Evolutionary conservation across 2,329 filamentous ascomycete genomes (phyloP), one percentile per base, ranked within the genome.

Genomic region (Hysterium pulicare): DNA sequence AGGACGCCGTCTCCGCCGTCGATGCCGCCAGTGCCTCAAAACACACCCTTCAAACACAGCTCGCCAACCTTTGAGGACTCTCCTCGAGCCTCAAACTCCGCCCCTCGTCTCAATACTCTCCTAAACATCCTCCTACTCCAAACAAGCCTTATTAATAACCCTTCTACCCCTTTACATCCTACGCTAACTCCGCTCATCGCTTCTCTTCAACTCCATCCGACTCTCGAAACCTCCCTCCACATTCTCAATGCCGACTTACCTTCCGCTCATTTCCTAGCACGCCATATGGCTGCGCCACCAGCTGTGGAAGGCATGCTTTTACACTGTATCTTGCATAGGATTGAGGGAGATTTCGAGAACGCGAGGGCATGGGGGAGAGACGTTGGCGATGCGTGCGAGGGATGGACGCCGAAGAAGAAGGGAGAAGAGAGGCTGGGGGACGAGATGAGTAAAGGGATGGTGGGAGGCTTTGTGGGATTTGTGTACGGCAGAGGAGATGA

Each of bases 311-410:
- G 69, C 13, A 78, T 78, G 74, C 69, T 72, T 30, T 60, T 76
- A 2, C 75, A 77, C 47, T 69, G 70, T 3, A 70, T 78, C 11
- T 52, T 79, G 46, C 74, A 77, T 44, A 62, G 73, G 1, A 64
- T 75, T 20, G 75, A 78, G 54, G 74, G 74, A 3, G 74, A 77
- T 42, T 68, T 73, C 40, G 59, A 69, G 19, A 76, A 78, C 47
- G 67, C 72, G 5, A 52, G 71, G 24, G 67, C 69, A 0, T 78
- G 74, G 75, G 71, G 75, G 40, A 49, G 58, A 1, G 70, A 77
- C 53, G 71, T 77, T 9, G 38, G 30, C 4, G 59, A 51, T 42
- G 48, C 30, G 51, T 67, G 38, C 68, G 69, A 68, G 44, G 57
- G 57, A 9, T 62, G 38, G 11, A 42, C 38, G 38, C 57, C 60